phyloP scores from a whole-genome alignment of 257 asterid genomes.

The Leonotis leonurus region DNA sequence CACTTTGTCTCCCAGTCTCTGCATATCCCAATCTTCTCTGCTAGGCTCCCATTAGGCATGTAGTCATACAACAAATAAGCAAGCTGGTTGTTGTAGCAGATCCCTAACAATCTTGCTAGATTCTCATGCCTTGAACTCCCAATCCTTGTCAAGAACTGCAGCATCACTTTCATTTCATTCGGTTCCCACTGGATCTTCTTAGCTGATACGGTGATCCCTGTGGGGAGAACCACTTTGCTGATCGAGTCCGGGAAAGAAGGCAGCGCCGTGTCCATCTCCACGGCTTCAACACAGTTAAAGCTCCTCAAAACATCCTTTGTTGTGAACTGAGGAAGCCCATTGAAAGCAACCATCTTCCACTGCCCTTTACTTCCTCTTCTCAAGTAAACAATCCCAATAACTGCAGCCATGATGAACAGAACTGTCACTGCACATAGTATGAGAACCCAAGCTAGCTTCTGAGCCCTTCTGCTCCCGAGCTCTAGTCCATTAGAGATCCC shows the following conservation, averaged over 20 bases:
- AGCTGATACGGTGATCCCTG: conserved; percentile 73
- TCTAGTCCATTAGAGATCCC: conserved; percentile 51
- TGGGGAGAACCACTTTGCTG: conserved; percentile 69
- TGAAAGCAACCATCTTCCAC: conserved; percentile 71
- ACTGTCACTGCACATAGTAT: conserved; percentile 57
- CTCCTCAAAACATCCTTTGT: conserved; percentile 78
- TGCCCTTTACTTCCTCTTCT: conserved; percentile 35
- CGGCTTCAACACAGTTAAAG: conserved; percentile 34
- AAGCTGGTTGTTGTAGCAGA: conserved; percentile 47
- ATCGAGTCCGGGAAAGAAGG: conserved; percentile 35
- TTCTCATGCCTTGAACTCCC: conserved; percentile 80
- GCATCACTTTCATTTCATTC: conserved; percentile 27
- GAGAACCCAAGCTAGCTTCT: conserved; percentile 78
- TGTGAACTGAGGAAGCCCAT: conserved; percentile 70
- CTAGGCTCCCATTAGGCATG: conserved; percentile 59
- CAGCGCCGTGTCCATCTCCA: too few relatives aligned
- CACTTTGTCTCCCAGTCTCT: conserved; percentile 66
- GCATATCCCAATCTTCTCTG: conserved; percentile 46
- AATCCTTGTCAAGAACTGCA: conserved; percentile 38
- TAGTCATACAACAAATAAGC: conserved; percentile 78
- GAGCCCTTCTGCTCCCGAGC: conserved; percentile 62
- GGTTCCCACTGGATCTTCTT: conserved; percentile 71
- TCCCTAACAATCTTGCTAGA: conserved; percentile 67
- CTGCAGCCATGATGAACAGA: conserved; percentile 37
- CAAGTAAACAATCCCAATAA: conserved; percentile 52